These are phyloP conservation scores for Globisporangium polare DNA, from an alignment of 352 stramenopile genomes.

Conservation along the genomic window DNA sequence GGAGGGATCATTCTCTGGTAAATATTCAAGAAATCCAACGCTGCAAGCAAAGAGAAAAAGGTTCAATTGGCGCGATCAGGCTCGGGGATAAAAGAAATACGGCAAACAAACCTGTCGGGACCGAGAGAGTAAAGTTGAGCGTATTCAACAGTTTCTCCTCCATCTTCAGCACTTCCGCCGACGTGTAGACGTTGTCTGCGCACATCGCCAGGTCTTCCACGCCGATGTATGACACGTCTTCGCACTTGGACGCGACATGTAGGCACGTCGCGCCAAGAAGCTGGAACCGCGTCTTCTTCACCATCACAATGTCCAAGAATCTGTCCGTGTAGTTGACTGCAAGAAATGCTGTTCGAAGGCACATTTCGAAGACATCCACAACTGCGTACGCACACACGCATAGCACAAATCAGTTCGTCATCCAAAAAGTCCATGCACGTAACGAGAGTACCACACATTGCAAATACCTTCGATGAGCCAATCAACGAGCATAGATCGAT, in stretches of 20 bases:
- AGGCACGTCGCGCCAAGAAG: constrained; percentile 87
- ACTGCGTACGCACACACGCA: constrained; percentile 34
- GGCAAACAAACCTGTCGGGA: constrained; percentile 69
- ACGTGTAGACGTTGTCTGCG: constrained; percentile 89
- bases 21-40: constrained; percentile 88
- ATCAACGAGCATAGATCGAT: constrained; percentile 90
- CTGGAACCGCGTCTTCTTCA: constrained; percentile 88
- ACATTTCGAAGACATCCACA: constrained; percentile 93
- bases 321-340: constrained; percentile 90
- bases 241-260: constrained; percentile 89
- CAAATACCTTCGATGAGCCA: constrained; percentile 87
- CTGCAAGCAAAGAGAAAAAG: constrained; percentile 24
- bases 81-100: background rate
- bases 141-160: constrained; percentile 90
- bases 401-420: background rate
- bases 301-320: constrained; percentile 86
- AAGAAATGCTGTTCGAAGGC: constrained; percentile 83
- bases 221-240: constrained; percentile 92
- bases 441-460: background rate
- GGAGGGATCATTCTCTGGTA: constrained; percentile 85
- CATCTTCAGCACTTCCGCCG: constrained; percentile 87
- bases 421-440: background rate
- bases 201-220: constrained; percentile 90
- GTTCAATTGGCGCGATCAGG: constrained; percentile 4
- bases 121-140: constrained; percentile 88